Percentiles rank a stretch among this genome's conserved stretches.
Evolutionary conservation across 2,329 filamentous ascomycete species (phyloP).

Genomic region (Gremmenia infestans): DNA sequence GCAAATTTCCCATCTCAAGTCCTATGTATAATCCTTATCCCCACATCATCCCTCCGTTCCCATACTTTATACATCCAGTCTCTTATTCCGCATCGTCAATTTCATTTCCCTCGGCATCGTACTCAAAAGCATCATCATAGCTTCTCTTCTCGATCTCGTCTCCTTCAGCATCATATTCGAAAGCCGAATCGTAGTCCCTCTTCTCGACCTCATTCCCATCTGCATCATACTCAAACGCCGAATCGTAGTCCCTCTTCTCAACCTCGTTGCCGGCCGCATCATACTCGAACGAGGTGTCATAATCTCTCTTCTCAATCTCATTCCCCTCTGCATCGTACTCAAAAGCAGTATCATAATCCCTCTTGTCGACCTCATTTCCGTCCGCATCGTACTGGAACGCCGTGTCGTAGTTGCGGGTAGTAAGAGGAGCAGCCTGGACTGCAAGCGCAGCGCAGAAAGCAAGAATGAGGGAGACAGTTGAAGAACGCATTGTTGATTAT

Average conservation of each 20-base stretch:
- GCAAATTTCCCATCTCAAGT: too few relatives aligned
- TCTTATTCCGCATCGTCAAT: not conserved
- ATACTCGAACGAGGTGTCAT: slow-evolving; percentile 9
- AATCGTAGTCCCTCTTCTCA: slow-evolving; percentile 8
- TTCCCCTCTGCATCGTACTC: slow-evolving; percentile 4
- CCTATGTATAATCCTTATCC: too few relatives aligned
- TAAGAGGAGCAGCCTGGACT: slow-evolving; percentile 19
- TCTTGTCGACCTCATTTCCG: slow-evolving; percentile 7
- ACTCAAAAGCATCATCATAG: not conserved
- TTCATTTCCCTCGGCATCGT: not conserved
- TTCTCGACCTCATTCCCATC: slow-evolving; percentile 10
- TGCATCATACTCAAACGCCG: slow-evolving; percentile 7
- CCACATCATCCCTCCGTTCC: too few relatives aligned
- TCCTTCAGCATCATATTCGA: slow-evolving; percentile 1
- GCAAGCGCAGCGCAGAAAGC: slow-evolving; percentile 23
- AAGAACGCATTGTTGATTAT: slow-evolving; percentile 21
- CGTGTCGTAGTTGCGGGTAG: slow-evolving; percentile 3
- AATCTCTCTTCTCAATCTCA: slow-evolving; percentile 4
- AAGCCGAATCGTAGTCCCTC: not conserved
- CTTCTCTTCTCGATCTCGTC: slow-evolving; percentile 7
- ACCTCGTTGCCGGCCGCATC: slow-evolving; percentile 17
- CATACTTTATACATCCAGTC: too few relatives aligned
- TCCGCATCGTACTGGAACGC: slow-evolving; percentile 5
- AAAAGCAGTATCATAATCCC: slow-evolving; percentile 4
- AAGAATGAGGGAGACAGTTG: slow-evolving; percentile 22